These are phyloP conservation scores for Septoria petroselini DNA, from an alignment of 2,329 filamentous ascomycete species.

Conservation along the genomic window DNA sequence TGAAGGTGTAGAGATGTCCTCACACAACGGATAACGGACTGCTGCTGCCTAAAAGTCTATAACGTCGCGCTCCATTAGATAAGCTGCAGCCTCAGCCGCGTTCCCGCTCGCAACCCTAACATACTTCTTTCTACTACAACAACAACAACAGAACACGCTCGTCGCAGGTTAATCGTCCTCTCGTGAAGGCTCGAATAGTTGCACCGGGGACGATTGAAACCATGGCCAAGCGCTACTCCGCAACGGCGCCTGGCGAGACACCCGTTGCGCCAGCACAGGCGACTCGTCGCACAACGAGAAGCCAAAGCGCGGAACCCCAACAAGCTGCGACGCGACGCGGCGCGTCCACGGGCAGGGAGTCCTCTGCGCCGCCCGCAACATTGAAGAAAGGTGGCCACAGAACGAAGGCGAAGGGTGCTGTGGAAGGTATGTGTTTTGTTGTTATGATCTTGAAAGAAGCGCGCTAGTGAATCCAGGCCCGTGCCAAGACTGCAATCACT, in stretches of 20 bases:
- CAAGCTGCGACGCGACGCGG: neutral
- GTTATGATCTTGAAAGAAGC: neutral
- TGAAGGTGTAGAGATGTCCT: too few relatives aligned
- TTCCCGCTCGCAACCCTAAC: too few relatives aligned
- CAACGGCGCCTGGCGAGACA: slow-evolving; percentile 9
- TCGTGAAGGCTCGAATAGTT: too few relatives aligned
- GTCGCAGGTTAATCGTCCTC: too few relatives aligned
- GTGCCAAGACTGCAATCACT: neutral
- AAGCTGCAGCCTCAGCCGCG: too few relatives aligned
- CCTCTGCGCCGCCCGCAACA: neutral
- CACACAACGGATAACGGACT: too few relatives aligned
- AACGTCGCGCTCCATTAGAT: too few relatives aligned
- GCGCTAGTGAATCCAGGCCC: neutral
- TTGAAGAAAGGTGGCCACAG: slow-evolving; percentile 2
- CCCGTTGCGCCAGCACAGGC: slow-evolving; percentile 6
- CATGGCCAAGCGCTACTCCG: slow-evolving; percentile 14
- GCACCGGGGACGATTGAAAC: too few relatives aligned
- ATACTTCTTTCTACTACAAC: too few relatives aligned
- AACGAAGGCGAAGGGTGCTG: slow-evolving; percentile 1
- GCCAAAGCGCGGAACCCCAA: slow-evolving; percentile 16
- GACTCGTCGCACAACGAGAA: slow-evolving; percentile 12
- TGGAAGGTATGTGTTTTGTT: slow-evolving; percentile 5
- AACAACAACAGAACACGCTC: too few relatives aligned
- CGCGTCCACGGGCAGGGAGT: neutral
- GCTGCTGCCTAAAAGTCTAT: too few relatives aligned